These are phyloP conservation scores for Erysimum cheiranthoides DNA, from an alignment of 345 rosid genomes.

Conservation along the genomic window DNA sequence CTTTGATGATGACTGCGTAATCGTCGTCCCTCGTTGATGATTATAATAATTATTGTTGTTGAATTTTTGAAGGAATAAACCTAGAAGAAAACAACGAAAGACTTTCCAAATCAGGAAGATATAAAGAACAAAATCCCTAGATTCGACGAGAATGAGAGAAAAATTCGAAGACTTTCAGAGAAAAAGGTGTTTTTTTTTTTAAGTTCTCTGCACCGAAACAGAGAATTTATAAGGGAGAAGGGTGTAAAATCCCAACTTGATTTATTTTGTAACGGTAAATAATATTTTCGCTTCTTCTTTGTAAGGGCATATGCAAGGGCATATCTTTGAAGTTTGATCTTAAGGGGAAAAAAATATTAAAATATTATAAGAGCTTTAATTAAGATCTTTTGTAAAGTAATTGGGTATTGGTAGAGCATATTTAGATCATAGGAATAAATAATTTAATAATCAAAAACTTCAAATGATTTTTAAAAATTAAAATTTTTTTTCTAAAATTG, in stretches of 20 bases:
- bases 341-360: too few relatives aligned
- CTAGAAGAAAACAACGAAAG: constrained; percentile 27
- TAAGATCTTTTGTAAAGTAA: too few relatives aligned
- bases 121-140: constrained; percentile 28
- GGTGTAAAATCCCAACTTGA: constrained; percentile 18
- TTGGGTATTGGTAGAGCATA: too few relatives aligned
- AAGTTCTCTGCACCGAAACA: background rate
- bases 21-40: constrained; percentile 39
- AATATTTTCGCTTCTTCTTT: too few relatives aligned
- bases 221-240: background rate
- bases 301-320: too few relatives aligned
- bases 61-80: constrained; percentile 7
- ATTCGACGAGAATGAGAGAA: too few relatives aligned
- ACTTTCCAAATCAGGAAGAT: constrained; percentile 31
- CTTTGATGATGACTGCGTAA: constrained; percentile 43
- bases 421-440: too few relatives aligned
- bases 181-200: background rate
- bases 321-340: too few relatives aligned
- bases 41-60: constrained; percentile 23
- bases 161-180: constrained; percentile 7
- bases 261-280: background rate
- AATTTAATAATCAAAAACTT: too few relatives aligned
- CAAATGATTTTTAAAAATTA: too few relatives aligned
- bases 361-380: too few relatives aligned
- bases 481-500: too few relatives aligned